Percentiles rank a stretch among this genome's conserved stretches.
phyloP scores from a whole-genome alignment of 164 flowering plant species.

The Stephania japonica region DNA sequence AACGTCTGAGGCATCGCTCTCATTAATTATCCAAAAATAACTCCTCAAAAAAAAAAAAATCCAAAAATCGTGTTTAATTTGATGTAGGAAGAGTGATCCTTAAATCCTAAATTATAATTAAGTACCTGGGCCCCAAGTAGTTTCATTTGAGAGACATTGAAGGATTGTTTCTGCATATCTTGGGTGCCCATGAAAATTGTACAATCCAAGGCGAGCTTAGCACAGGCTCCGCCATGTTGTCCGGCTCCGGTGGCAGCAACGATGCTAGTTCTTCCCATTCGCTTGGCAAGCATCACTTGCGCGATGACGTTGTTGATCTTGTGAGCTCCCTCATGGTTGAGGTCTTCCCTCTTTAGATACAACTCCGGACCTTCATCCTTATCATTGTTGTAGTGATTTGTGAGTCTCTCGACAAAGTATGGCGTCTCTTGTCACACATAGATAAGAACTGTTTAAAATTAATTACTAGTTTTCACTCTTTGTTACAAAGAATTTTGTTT shows the following conservation, averaged over 20 bases:
- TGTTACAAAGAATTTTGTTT: too few species aligned
- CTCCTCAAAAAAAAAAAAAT: too few species aligned
- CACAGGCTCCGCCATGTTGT: conserved; percentile 54
- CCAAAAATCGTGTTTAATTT: too few species aligned
- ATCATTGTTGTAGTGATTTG: conserved; percentile 30
- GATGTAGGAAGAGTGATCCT: too few species aligned
- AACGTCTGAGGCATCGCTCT: too few species aligned
- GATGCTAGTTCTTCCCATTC: conserved; percentile 29
- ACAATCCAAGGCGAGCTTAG: conserved; percentile 36
- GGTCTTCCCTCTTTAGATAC: conserved; percentile 46
- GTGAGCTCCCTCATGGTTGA: conserved; percentile 44
- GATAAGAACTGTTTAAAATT: too few species aligned
- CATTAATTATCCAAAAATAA: too few species aligned
- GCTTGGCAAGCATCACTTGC: conserved; percentile 49
- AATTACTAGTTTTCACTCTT: too few species aligned
- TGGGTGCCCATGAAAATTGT: conserved; percentile 40
- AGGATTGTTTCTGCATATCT: conserved; percentile 40
- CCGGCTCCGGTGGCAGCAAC: conserved; percentile 55
- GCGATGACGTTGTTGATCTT: conserved; percentile 54
- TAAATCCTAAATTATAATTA: too few species aligned
- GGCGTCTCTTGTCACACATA: conserved; percentile 55
- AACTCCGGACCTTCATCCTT: conserved; percentile 40
- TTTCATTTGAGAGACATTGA: conserved; percentile 37
- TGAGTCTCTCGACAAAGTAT: conserved; percentile 38
- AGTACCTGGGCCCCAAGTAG: conserved; percentile 37